Conservation (phyloP, 164 flowering plant genomes). For the Protea cynaroides region DNA sequence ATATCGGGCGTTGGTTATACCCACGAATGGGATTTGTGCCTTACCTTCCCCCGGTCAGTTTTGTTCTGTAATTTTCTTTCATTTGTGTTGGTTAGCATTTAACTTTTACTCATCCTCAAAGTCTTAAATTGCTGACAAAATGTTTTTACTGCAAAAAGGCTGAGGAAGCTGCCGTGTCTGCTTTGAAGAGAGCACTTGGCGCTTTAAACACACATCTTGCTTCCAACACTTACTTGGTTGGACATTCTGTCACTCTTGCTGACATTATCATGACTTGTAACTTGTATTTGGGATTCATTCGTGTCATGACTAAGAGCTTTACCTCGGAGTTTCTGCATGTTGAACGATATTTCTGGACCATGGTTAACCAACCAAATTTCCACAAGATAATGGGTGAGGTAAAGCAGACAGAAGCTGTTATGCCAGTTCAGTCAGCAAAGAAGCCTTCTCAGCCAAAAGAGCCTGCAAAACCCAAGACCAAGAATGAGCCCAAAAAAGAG, state of each 20-base stretch:
- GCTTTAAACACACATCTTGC: conserved; percentile 70
- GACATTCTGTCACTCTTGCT: conserved; percentile 46
- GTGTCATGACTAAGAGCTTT: conserved; percentile 61
- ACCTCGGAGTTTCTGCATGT: conserved; percentile 87
- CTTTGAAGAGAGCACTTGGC: conserved; percentile 66
- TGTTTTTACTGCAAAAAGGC: conserved; percentile 18
- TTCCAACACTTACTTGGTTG: conserved; percentile 64
- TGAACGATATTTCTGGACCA: conserved; percentile 96
- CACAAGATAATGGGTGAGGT: conserved; percentile 68
- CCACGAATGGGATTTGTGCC: conserved; percentile 41
- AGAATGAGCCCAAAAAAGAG: conserved; percentile 34
- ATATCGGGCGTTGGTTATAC: conserved; percentile 28
- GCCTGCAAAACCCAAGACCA: conserved; percentile 46
- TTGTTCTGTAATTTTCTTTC: background rate
- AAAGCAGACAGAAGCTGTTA: conserved; percentile 68
- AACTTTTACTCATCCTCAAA: background rate
- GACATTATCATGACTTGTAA: conserved; percentile 71
- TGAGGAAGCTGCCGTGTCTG: conserved; percentile 60
- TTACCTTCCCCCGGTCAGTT: conserved; percentile 49
- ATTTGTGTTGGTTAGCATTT: background rate
- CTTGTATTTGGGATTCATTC: conserved; percentile 42
- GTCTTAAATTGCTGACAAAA: too few relatives aligned
- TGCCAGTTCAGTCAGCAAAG: conserved; percentile 46
- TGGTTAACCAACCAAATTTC: conserved; percentile 86
- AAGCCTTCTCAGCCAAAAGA: conserved; percentile 53